These are phyloP conservation scores for Vitis hybrid DNA, from an alignment of 177 flowering plant species.

Conservation along the genomic window DNA sequence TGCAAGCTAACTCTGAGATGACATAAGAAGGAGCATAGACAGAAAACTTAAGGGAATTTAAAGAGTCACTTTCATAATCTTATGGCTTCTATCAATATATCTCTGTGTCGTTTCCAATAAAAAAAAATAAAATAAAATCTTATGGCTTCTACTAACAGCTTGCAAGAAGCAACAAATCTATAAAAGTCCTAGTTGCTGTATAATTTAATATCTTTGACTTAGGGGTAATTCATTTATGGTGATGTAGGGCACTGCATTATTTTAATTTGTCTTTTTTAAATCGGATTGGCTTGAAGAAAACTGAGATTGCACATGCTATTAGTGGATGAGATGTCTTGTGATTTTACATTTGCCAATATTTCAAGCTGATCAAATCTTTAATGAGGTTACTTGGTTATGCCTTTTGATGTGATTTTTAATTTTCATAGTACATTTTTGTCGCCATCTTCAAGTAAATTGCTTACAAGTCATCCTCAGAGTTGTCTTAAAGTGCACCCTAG, in stretches of 20 bases:
- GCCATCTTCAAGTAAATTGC: neutral
- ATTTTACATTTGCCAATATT: neutral
- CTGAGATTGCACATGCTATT: slow-evolving; percentile 16
- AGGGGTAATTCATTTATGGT: neutral
- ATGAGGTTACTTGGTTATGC: neutral
- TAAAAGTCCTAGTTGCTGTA: neutral
- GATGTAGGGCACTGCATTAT: slow-evolving; percentile 3
- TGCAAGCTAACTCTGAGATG: slow-evolving; percentile 2
- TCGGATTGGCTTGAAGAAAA: slow-evolving; percentile 6
- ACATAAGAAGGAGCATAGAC: neutral
- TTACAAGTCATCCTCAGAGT: neutral
- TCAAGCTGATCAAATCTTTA: neutral
- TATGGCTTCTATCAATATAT: neutral
- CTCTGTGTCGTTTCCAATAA: too few relatives aligned
- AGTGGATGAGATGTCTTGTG: slow-evolving; percentile 8
- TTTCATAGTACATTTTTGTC: neutral
- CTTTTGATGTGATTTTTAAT: neutral
- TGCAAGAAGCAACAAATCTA: slow-evolving; percentile 14
- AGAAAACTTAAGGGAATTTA: neutral
- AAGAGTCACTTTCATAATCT: slow-evolving; percentile 11
- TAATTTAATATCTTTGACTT: slow-evolving; percentile 12
- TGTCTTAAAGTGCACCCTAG: neutral
- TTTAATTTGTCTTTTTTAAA: neutral
- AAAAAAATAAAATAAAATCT: too few relatives aligned
- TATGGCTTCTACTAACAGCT: slow-evolving; percentile 1